Evolutionary conservation across 345 rosid species (phyloP), one percentile per base, ranked within the genome.

Genomic region (Carallia brachiata): DNA sequence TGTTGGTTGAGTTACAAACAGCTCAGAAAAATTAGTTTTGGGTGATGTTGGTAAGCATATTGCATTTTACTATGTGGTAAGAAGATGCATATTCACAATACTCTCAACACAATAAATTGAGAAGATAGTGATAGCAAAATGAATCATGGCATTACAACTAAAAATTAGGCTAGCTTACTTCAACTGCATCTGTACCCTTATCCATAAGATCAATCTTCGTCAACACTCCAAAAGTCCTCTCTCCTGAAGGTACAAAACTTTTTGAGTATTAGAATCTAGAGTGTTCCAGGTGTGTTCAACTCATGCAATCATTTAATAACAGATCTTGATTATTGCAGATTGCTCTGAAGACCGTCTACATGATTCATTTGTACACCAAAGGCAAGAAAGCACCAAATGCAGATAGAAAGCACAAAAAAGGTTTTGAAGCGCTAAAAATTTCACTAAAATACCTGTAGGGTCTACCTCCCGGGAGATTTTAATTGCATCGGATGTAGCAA

Each of bases 181-280:
- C 99, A 50, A 83, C 98, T 68, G 98, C 98, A 86, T 96, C 97
- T 10, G 99, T 96, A 61, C 97, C 99, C 88, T 87, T 89, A 70
- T 96, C 99, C 99, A 96, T 96, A 75, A 96, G 96, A 81, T 96
- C 99, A 64, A 92, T 96, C 88, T 96, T 96, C 34, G 99, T 96
- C 84, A 96, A 84, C 77, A 96, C 99, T 68, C 99, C 99, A 62
- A 88, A 76, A 30, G 99, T 96, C 82, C 99, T 89, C 79, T 96
- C 98, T 77, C 98, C 99, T 95, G 84, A 63, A 80, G 81, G 59
- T 67, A 70, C 52, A 36, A 17, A 40, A 39, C 16, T 34, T 56
- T 17, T 13, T 23, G 65, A 57, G 30, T 19, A 61, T 4, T 28
- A 27, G 63, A 62, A 55, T 52, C 72, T 53, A 48, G 19, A 52